Evolutionary conservation across 192 early-diverging fungal genomes (phyloP), one percentile per base, ranked within the genome.

Genomic region (Podila minutissima): DNA sequence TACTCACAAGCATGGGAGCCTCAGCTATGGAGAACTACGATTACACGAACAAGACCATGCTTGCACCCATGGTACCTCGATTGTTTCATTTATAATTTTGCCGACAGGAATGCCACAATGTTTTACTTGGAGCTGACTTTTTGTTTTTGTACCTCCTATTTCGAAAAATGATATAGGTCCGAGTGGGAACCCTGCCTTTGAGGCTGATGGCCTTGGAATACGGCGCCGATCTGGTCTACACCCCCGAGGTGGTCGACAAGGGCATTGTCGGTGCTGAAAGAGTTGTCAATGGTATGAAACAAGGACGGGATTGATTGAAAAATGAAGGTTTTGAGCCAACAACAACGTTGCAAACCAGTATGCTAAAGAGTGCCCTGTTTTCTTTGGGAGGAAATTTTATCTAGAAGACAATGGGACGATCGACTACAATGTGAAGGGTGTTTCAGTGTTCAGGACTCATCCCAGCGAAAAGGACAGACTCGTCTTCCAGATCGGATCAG

Each of bases 141-240:
- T 38, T 20, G 22, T 17, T 17, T 65, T 20, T 67, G 0, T 13
- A 17, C 2, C 41, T 2, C 3, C 12, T 64, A 50, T 17, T 32
- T 38, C 33, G 33, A 33, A 22, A 24, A 26, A 32, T 26, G 3
- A 24, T 29, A 20, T 84, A 90, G 89, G 89, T 90, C 19, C 89
- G 98, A 31, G 84, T 97, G 13, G 96, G 97, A 28, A 94, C 96
- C 1, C 84, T 97, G 22, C 97, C 98, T 2, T 93, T 96, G 89
- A 86, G 98, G 38, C 83, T 97, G 55, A 68, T 97, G 69, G 91
- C 95, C 6, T 86, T 97, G 20, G 84, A 92, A 61, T 94, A 97
- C 69, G 96, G 98, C 4, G 98, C 98, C n/a, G 94, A 98, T 78
- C 70, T 96, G 37, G 95, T 97, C 19, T 99, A 95, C 85, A 89